These are phyloP conservation scores for Actinomortierella wolfii DNA, from an alignment of 371 early-diverging fungal species.

Conservation along the genomic window DNA sequence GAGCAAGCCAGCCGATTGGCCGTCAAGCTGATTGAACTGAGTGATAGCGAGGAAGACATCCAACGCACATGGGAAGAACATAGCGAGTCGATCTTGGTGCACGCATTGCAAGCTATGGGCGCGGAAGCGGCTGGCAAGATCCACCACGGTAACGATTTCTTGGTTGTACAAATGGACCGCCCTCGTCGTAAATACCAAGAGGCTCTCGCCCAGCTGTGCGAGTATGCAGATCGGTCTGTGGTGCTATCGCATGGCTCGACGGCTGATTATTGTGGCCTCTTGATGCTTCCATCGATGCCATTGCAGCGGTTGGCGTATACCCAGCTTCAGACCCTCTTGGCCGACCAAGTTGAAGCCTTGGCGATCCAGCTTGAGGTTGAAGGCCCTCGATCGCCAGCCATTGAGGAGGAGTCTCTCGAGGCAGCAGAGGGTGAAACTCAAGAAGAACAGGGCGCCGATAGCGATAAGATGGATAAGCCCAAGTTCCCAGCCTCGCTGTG, in stretches of 20 bases:
- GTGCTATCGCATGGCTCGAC: conserved; percentile 34
- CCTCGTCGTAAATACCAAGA: conserved; percentile 33
- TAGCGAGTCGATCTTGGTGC: conserved; percentile 20
- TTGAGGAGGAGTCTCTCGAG: conserved; percentile 10
- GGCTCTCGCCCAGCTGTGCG: conserved; percentile 25
- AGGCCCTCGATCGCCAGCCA: conserved; percentile 11
- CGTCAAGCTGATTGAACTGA: conserved; percentile 31
- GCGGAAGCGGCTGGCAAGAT: too few species aligned
- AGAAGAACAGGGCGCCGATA: conserved; percentile 1
- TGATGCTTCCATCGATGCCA: conserved; percentile 23
- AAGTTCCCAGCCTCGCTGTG: conserved; percentile 44
- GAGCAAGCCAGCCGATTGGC: conserved; percentile 25
- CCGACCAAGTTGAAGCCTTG: conserved; percentile 50
- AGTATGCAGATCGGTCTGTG: conserved; percentile 14
- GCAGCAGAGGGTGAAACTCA: conserved; percentile 2
- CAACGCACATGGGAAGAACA: conserved; percentile 38
- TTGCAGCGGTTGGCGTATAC: conserved; percentile 54
- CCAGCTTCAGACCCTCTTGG: conserved; percentile 48
- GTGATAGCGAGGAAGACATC: conserved; percentile 32
- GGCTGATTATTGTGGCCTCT: conserved; percentile 30
- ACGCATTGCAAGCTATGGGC: conserved; percentile 29
- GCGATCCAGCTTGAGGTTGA: conserved; percentile 57
- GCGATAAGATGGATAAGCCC: conserved; percentile 29
- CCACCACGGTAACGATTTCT: too few species aligned
- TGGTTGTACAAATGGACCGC: conserved; percentile 30